phyloP scores from a whole-genome alignment of 148 eudicot genomes.

The Talinum fruticosum region DNA sequence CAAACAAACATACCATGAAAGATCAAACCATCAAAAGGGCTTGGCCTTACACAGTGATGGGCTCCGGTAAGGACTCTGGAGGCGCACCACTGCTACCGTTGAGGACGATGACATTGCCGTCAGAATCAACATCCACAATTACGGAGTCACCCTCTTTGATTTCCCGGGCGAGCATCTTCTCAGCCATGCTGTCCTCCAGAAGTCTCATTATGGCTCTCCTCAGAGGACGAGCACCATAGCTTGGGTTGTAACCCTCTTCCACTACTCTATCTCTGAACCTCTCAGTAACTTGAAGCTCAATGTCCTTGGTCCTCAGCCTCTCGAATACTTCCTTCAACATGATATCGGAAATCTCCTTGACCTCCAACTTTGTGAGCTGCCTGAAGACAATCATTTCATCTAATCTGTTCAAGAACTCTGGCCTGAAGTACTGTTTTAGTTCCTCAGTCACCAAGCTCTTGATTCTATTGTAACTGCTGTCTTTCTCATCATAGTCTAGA shows the following conservation, averaged over 20 bases:
- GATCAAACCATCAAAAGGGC: neutral
- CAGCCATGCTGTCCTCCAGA: slow-evolving; percentile 90
- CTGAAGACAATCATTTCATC: slow-evolving; percentile 93
- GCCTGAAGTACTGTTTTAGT: slow-evolving; percentile 80
- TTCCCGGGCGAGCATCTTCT: slow-evolving; percentile 83
- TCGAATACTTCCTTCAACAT: slow-evolving; percentile 91
- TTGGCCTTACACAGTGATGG: neutral
- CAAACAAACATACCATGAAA: neutral
- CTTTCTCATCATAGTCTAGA: slow-evolving; percentile 62
- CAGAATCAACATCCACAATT: slow-evolving; percentile 72
- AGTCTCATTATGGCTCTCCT: slow-evolving; percentile 94
- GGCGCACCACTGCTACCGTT: slow-evolving; percentile 69
- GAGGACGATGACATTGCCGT: slow-evolving; percentile 69
- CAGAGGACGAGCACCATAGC: slow-evolving; percentile 87
- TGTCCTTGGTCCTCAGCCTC: slow-evolving; percentile 60
- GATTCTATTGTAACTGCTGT: slow-evolving; percentile 72
- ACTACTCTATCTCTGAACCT: slow-evolving; percentile 74
- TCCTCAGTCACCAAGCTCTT: slow-evolving; percentile 81
- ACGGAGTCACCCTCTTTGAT: slow-evolving; percentile 88
- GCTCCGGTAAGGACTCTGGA: slow-evolving; percentile 31
- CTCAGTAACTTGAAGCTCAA: slow-evolving; percentile 80
- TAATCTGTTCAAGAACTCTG: slow-evolving; percentile 84
- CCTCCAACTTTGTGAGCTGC: slow-evolving; percentile 82
- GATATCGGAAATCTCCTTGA: slow-evolving; percentile 83
- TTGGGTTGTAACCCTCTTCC: slow-evolving; percentile 85